Base-by-base conservation (phyloP, 140 eudicot genomes). In the Bidens hawaiensis region DNA sequence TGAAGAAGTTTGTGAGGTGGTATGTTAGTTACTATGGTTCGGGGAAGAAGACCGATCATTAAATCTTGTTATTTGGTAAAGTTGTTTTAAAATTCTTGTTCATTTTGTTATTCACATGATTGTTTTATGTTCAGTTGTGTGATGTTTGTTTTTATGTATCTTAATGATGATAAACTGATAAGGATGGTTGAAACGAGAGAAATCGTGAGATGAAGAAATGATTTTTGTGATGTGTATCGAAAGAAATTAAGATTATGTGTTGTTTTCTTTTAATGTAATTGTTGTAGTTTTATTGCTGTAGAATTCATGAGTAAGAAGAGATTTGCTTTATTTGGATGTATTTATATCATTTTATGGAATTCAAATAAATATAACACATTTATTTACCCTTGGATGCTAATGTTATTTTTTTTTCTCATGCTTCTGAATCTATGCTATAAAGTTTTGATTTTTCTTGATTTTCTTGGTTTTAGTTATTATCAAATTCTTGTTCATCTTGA, bases 1-100 rank as follows among this genome's bases (percentile, higher is more conserved):
- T 91, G 85, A 91, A 91, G 87, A 91, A 87, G 46, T 91, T 91
- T 27, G 98, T 87, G 11, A 71, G 89, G 45, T 91, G 98, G 98
- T 91, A 91, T 57, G 76, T 87, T 17, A 81, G 79, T 73, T 91
- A 91, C 81, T 87, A 91, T 36, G 89, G 79, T n/a, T 41, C 77
- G 17, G 95, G 78, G 41, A 86, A 83, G 78, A 90, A 82, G 81
- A 82, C 66, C 51, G 80, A 70, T 57, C 90, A 83, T 53, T 90
- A 79, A 82, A 16, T 55, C 42, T 55, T 55, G 62, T 6, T 55
- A 28, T 30, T 27, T 75, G 65, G 69, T 40, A 18, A 41, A 18
- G 60, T 76, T 68, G 58, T 67, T 46, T 73, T 52, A 42, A 17
- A 74, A 46, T 81, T 83, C 84, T 73, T 83, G 89, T 82, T 86